These are phyloP conservation scores for Tagetes patula DNA, from an alignment of 129 eudicot species.

Conservation along the genomic window DNA sequence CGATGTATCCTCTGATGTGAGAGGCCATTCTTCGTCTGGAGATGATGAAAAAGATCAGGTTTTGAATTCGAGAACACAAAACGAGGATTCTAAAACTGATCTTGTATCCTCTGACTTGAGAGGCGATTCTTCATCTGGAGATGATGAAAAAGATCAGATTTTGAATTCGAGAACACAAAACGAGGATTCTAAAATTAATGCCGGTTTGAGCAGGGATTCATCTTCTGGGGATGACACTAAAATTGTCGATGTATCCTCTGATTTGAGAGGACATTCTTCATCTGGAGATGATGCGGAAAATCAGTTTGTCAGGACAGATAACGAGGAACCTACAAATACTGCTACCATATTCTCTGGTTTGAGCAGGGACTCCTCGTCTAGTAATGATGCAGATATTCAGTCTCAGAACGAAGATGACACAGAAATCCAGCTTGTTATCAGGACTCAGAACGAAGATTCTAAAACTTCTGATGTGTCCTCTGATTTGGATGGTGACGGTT, in stretches of 20 bases:
- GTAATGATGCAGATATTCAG: background rate
- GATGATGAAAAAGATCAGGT: background rate
- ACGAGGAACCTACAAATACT: background rate
- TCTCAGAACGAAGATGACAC: background rate
- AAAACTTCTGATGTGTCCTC: background rate
- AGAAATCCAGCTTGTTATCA: background rate
- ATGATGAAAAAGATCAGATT: slow-evolving; percentile 14
- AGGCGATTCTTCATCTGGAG: slow-evolving; percentile 8
- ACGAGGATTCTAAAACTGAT: background rate
- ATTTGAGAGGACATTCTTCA: slow-evolving; percentile 12
- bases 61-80: background rate
- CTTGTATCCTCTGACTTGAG: background rate
- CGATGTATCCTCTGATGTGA: background rate
- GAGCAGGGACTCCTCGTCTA: background rate
- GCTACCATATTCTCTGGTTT: slow-evolving; percentile 5
- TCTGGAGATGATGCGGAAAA: background rate
- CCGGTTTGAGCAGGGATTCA: background rate
- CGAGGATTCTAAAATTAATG: background rate
- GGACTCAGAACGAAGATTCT: background rate
- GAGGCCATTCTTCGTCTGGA: background rate
- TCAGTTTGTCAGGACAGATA: background rate
- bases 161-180: background rate
- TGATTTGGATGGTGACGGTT: background rate
- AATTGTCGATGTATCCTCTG: background rate
- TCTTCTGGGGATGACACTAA: slow-evolving; percentile 11